Conservation (phyloP, 371 early-diverging fungal genomes). For the Lichtheimia ornata region DNA sequence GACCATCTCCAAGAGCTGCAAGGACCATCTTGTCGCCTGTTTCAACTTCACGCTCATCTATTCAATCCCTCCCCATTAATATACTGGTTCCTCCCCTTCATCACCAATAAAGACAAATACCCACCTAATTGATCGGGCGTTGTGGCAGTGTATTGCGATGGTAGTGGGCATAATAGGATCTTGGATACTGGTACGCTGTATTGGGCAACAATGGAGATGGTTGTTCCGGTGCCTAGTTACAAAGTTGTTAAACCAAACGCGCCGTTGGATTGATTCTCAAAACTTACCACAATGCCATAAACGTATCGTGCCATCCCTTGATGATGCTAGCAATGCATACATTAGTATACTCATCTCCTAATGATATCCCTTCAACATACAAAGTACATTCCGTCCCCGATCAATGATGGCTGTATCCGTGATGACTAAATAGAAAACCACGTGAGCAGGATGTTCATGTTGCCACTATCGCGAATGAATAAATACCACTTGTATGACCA, state of each 20-base stretch:
- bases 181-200: constrained; percentile 37
- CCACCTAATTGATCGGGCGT: constrained; percentile 21
- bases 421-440: constrained; percentile 34
- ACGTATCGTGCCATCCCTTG: constrained; percentile 56
- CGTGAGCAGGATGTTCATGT: background rate
- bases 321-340: constrained; percentile 40
- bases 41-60: constrained; percentile 55
- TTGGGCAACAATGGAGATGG: constrained; percentile 41
- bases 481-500: constrained; percentile 65
- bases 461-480: background rate
- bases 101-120: background rate
- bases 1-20: constrained; percentile 49
- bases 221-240: constrained; percentile 31
- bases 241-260: too few relatives aligned
- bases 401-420: constrained; percentile 59
- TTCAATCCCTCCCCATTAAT: too few relatives aligned
- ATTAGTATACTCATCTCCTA: background rate
- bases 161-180: constrained; percentile 30
- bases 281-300: constrained; percentile 60
- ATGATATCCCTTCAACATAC: constrained; percentile 29
- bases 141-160: constrained; percentile 21
- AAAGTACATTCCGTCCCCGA: constrained; percentile 57
- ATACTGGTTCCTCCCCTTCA: too few relatives aligned
- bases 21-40: constrained; percentile 52
- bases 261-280: background rate